Evolutionary conservation across 352 stramenopile species (phyloP).

Genomic region (Phytophthora tubulina): DNA sequence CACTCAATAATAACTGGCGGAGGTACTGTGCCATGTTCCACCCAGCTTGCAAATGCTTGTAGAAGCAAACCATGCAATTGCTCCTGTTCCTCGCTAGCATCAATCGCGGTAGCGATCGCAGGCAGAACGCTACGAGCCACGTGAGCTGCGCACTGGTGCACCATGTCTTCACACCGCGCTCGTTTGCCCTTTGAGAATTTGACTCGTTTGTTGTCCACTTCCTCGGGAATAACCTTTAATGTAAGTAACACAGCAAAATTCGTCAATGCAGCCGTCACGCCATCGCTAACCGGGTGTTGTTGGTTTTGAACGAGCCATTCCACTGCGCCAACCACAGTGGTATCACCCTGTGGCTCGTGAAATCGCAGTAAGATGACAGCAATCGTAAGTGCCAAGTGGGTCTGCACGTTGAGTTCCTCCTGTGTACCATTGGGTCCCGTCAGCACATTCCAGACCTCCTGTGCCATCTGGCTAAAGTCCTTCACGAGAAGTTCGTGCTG

Average conservation of each 20-base stretch:
- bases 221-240: constrained; percentile 81
- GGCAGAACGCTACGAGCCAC: constrained; percentile 72
- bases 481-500: constrained; percentile 68
- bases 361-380: constrained; percentile 83
- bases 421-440: constrained; percentile 60
- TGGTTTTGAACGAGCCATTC: constrained; percentile 86
- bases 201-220: constrained; percentile 82
- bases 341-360: constrained; percentile 64
- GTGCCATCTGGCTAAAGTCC: constrained; percentile 70
- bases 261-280: constrained; percentile 54
- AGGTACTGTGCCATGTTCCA: constrained; percentile 73
- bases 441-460: constrained; percentile 82
- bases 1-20: constrained; percentile 67
- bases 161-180: constrained; percentile 68
- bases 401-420: constrained; percentile 76
- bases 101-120: constrained; percentile 63
- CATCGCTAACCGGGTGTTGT: constrained; percentile 52
- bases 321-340: constrained; percentile 66
- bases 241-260: constrained; percentile 83
- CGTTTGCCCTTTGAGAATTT: constrained; percentile 81
- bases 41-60: constrained; percentile 76
- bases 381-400: constrained; percentile 76
- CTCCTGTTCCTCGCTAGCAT: constrained; percentile 58
- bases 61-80: constrained; percentile 62
- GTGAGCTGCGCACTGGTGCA: constrained; percentile 68